Conservation (phyloP, 306 rosid genomes). For the Psophocarpus tetragonolobus region DNA sequence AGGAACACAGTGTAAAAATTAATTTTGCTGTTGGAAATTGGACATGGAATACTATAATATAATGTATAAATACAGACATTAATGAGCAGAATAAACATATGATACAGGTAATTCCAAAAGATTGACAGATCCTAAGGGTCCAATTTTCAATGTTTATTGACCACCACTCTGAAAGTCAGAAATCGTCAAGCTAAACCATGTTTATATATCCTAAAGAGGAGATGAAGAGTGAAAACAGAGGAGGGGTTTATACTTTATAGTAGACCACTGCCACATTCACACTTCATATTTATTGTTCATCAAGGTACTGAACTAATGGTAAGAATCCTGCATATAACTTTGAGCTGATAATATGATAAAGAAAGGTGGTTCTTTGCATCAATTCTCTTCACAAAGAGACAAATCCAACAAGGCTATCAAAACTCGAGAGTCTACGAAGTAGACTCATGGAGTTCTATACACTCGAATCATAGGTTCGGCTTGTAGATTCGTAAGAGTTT, state of each 20-base stretch:
- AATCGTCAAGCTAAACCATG: neutral
- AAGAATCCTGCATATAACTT: neutral
- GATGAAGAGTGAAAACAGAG: neutral
- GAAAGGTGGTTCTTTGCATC: neutral
- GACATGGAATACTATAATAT: neutral
- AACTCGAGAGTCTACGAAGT: too few species aligned
- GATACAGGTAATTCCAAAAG: neutral
- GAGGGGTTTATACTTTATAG: neutral
- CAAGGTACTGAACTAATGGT: neutral
- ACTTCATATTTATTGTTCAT: neutral
- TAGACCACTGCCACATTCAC: neutral
- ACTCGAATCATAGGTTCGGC: too few species aligned
- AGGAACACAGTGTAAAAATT: neutral
- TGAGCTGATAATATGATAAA: neutral
- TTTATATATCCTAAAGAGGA: neutral
- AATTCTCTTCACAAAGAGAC: neutral
- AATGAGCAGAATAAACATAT: neutral
- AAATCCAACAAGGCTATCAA: too few species aligned
- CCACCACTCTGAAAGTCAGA: slow-evolving; percentile 5
- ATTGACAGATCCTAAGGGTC: neutral
- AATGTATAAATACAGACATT: neutral
- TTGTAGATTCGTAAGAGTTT: too few species aligned
- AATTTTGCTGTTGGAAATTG: slow-evolving; percentile 5
- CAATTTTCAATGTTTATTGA: neutral
- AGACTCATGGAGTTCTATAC: too few species aligned